These are phyloP conservation scores for Heliosperma pusillum DNA, from an alignment of 148 eudicot genomes.

Conservation along the genomic window DNA sequence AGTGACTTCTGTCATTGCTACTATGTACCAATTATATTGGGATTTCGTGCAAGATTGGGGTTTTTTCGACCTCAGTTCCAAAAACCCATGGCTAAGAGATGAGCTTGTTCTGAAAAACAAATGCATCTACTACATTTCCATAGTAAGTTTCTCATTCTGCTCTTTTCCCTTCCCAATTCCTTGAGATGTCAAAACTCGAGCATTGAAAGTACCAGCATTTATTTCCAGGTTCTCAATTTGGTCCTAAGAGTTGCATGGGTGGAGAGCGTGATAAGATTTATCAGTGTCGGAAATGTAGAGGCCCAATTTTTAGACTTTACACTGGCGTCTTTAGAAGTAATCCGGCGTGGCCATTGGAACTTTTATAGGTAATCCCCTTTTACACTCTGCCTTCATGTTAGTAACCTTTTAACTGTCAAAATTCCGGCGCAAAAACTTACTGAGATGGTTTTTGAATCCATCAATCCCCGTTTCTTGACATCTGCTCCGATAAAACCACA, in stretches of 20 bases:
- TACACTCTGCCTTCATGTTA: neutral
- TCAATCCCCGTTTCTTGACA: neutral
- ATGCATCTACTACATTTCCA: conserved; percentile 72
- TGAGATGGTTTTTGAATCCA: no score
- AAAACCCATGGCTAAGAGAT: conserved; percentile 77
- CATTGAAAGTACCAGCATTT: neutral
- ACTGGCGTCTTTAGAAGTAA: conserved; percentile 88
- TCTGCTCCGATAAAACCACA: conserved; percentile 25
- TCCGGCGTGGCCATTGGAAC: conserved; percentile 99
- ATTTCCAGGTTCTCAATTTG: conserved; percentile 59
- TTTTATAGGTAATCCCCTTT: conserved; percentile 64
- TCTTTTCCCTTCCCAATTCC: neutral
- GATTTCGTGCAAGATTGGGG: conserved; percentile 98
- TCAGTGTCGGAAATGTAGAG: conserved; percentile 47
- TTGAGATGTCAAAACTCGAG: conserved; percentile 2
- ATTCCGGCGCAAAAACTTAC: no score
- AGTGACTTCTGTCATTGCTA: conserved; percentile 69
- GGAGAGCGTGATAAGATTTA: conserved; percentile 62
- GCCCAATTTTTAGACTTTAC: conserved; percentile 63
- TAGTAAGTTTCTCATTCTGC: conserved; percentile 40
- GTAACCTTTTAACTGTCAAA: neutral
- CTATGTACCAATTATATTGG: conserved; percentile 90
- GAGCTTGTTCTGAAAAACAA: conserved; percentile 72
- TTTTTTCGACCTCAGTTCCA: conserved; percentile 54
- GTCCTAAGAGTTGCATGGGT: conserved; percentile 82